Evolutionary conservation across 208 protist species (phyloP).

Genomic region (Wallacemonas collosoma): DNA sequence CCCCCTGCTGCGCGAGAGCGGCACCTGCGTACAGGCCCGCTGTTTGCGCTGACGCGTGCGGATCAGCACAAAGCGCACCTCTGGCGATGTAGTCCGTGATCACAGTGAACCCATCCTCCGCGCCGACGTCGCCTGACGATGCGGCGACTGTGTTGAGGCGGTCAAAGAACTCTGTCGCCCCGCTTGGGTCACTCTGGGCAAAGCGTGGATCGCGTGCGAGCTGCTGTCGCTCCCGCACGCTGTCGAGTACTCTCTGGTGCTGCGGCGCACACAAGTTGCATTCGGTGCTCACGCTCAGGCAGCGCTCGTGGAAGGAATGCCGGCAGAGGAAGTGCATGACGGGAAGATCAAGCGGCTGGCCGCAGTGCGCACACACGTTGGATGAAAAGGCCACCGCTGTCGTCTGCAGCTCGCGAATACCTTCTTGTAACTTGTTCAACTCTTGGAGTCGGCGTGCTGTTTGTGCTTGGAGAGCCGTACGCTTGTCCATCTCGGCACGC

Average conservation of each 20-base stretch:
- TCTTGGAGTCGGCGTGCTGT: slow-evolving; percentile 33
- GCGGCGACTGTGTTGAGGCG: slow-evolving; percentile 5
- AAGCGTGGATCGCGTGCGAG: slow-evolving; percentile 2
- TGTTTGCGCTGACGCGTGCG: not conserved
- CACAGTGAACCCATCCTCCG: slow-evolving; percentile 81
- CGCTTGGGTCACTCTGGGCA: slow-evolving; percentile 2
- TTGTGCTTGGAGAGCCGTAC: slow-evolving; percentile 19
- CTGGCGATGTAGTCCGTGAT: slow-evolving; percentile 94
- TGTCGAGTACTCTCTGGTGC: slow-evolving; percentile 26
- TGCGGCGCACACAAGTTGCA: slow-evolving; percentile 57
- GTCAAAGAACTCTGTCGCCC: slow-evolving; percentile 27
- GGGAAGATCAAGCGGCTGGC: slow-evolving; percentile 88
- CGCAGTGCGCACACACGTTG: slow-evolving; percentile 84
- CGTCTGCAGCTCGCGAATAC: slow-evolving; percentile 73
- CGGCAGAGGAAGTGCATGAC: slow-evolving; percentile 94
- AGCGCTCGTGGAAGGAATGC: slow-evolving; percentile 94
- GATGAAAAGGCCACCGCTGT: slow-evolving; percentile 87
- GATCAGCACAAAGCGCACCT: slow-evolving; percentile 30
- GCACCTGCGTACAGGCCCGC: not conserved
- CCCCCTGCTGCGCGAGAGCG: not conserved
- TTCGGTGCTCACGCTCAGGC: slow-evolving; percentile 62
- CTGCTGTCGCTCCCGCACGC: slow-evolving; percentile 23
- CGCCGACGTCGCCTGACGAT: not conserved
- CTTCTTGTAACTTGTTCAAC: slow-evolving; percentile 59
- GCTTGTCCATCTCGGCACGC: slow-evolving; percentile 27